Evolutionary conservation across 306 rosid species (phyloP), one percentile per base, ranked within the genome.

Genomic region (Dicorynia guianensis): DNA sequence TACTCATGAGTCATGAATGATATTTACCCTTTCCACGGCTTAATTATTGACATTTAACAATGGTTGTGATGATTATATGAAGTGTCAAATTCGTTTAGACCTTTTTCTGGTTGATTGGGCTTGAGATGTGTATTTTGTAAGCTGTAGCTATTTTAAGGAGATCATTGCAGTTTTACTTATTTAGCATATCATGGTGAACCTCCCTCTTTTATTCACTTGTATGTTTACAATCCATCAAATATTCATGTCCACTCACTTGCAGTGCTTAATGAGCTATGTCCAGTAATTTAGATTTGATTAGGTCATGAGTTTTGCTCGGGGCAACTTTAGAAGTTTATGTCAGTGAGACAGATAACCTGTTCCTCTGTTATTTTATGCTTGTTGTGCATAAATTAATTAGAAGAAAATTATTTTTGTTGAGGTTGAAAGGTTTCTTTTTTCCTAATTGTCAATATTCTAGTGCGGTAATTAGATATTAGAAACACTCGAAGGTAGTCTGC

Each of bases 401-500:
- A 50, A 11, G 38, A 8, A 13, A 17, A 12, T 10, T 38, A 12
- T 25, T 13, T 12, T 20, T 55, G 39, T 30, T 12, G 17, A 43
- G 44, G 18, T 20, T 50, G 47, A 71, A 44, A 58, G 11, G 67
- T 11, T 72, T 67, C 39, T 17, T 58, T 44, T 75, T 65, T 61
- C n/a, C 11, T 49, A 57, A 38, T 17, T 76, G 69, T 66, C 42
- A 70, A 59, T 35, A 11, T 47, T 67, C 18, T 25, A 59, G 48
- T 44, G 47, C 18, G 76, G 59, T 43, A 71, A 55, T 47, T 42
- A 17, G 58, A 78, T 55, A 75, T 70, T 47, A 8, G 15, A 53
- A 60, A 59, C 42, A 77, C 9, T 35, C 63, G 38, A 80, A 65
- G 65, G 50, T 61, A 17, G 74, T 64, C 19, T 43, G 58, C 89